Evolutionary conservation across 106 monocot species (phyloP), one percentile per base, ranked within the genome.

Genomic region (Dioscorea dumetorum): DNA sequence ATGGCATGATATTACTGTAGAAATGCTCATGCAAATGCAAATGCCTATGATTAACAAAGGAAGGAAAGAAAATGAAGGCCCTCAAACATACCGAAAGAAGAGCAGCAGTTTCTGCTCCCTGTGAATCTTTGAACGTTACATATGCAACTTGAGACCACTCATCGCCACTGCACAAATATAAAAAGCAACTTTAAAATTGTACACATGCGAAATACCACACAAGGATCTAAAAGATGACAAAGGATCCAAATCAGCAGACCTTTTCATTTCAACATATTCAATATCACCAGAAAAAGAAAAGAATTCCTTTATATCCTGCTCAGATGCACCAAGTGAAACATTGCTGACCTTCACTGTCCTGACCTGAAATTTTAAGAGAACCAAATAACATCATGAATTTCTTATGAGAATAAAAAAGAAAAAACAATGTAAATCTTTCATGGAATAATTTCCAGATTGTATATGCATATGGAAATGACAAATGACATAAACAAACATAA

Each of bases 51-150:
- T 58, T 20, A 18, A 4, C 5, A 53, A 18, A 19, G 54, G 22
- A 59, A 58, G 19, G 1, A 24, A 59, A 23, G 28, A 49, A 19
- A 18, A 19, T 54, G 23, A 49, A n/a, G 50, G n/a, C 33, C 12
- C 19, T 19, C 33, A 17, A 48, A 68, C 50, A 56, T 56, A 81
- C 80, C 63, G 79, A 79, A 21, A 79, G 65, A 49, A 79, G 79
- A 7, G 70, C 49, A 18, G 79, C 73, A 59, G 79, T 79, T n/a
- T 79, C 79, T 64, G 79, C 79, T 65, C 79, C 79, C 50, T 80
- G 79, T 49, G 63, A 64, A 74, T 80, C 79, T 66, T 70, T 80
- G 49, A 80, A 80, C 22, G 79, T 80, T 24, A 80, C 74, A 74
- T 69, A 80, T 24, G 74, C 79, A 70, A 70, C 59, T 52, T 66